phyloP scores from a whole-genome alignment of 2,329 filamentous ascomycete species.

The Hypomyces perniciosus region DNA sequence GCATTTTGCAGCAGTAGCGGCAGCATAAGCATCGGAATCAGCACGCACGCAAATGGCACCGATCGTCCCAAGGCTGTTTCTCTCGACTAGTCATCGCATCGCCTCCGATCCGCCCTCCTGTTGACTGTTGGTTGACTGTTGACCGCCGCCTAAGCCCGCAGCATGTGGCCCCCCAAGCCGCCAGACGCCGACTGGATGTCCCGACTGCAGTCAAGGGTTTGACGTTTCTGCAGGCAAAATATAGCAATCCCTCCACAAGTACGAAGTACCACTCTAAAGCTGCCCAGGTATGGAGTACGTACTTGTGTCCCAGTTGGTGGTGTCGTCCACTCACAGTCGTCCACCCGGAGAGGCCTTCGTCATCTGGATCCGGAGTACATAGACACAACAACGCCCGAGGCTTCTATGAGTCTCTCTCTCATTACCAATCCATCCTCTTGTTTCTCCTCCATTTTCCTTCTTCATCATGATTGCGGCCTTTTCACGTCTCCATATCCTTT shows the following conservation, averaged over 20 bases:
- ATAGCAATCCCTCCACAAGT: conserved; percentile 14
- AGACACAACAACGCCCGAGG: conserved; percentile 7
- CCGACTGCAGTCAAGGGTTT: neutral
- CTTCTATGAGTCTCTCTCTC: neutral
- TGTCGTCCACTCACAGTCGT: conserved; percentile 25
- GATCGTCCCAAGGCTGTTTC: conserved; percentile 10
- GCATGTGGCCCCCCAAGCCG: neutral
- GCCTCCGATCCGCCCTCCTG: conserved; percentile 12
- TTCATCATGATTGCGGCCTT: too few relatives aligned
- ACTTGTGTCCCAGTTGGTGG: conserved; percentile 19
- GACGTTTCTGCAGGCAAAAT: conserved; percentile 14
- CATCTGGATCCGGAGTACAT: conserved; percentile 24
- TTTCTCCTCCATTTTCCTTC: too few relatives aligned
- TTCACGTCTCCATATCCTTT: too few relatives aligned
- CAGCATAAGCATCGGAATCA: neutral
- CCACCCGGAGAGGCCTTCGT: conserved; percentile 18
- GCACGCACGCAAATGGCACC: neutral
- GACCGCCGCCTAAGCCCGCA: conserved; percentile 8
- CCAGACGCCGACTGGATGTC: neutral
- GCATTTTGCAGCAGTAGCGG: conserved; percentile 10
- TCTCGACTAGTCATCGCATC: conserved; percentile 6
- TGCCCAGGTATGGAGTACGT: conserved; percentile 13
- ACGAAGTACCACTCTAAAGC: conserved; percentile 20
- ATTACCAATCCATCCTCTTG: neutral
- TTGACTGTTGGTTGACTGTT: neutral